phyloP scores from a whole-genome alignment of 306 rosid genomes.

The Betula pendula region DNA sequence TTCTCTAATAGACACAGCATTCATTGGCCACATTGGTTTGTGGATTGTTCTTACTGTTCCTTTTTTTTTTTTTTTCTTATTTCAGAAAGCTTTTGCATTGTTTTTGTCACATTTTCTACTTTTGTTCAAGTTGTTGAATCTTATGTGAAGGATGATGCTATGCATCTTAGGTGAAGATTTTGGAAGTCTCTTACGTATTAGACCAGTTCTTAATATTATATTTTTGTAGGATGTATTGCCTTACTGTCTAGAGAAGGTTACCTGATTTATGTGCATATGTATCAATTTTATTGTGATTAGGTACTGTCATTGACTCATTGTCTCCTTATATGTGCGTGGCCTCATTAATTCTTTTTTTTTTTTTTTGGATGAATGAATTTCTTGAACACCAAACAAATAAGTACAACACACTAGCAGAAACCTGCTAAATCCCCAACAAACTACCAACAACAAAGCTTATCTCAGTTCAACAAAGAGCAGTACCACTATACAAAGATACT shows the following conservation, averaged over 20 bases:
- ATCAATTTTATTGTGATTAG: neutral
- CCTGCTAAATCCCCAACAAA: no score
- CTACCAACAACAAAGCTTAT: no score
- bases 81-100: neutral
- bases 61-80: neutral
- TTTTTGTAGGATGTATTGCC: neutral
- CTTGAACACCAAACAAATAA: no score
- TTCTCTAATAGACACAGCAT: conserved; percentile 87
- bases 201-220: neutral
- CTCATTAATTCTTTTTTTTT: neutral
- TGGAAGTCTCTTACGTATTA: neutral
- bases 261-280: neutral
- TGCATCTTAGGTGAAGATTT: neutral
- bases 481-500: no score
- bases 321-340: neutral
- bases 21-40: conserved; percentile 85
- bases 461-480: no score
- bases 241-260: neutral
- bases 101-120: neutral
- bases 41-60: conserved; percentile 43
- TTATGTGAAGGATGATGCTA: neutral
- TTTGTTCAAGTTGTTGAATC: neutral
- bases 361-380: no score
- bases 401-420: no score
- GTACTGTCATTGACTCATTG: neutral